Evolutionary conservation across 2,329 filamentous ascomycete species (phyloP), one percentile per base, ranked within the genome.

Genomic region (Diaporthe ampelina): DNA sequence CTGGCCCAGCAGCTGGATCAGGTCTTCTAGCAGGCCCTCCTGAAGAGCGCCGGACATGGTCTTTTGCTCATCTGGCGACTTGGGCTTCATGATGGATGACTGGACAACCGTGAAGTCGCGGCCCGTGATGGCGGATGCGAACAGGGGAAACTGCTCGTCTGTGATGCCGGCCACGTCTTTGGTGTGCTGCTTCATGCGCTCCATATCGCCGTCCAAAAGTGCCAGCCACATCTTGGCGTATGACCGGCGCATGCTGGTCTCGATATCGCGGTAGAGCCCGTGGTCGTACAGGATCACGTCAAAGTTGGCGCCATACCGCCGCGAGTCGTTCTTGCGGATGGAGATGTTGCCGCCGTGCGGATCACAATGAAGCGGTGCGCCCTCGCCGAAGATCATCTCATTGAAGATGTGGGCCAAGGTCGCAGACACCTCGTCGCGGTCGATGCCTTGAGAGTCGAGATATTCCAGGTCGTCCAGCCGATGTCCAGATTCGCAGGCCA

Each of bases 201-300:
- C 84, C 84, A 98, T 93, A 80, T 99, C 94, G 0, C 94, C 93
- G 78, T 98, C 94, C 70, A 99, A 93, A 32, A 99, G 94, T 7
- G 97, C 95, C 15, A 99, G 91, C 97, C 97, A 99, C 82, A 99
- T 93, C 83, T 98, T 97, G 70, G 97, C 97, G 80, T 99, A 99
- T 24, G 93, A 94, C 32, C 95, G 91, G 70, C 95, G 92, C 37
- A 98, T 85, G 1, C 91, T 85, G 73, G 91, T 86, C 0, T 95
- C 94, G 70, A 98, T 98, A 78, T 97, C 94, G 74, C 97, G 94
- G 84, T 99, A 99, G 3, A 99, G 88, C 3, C 97, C 97, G 82
- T 99, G 97, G 81, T 99, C 97, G 85, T 99, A 99, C 4, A 99
- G 89, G 73, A 99, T 93, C 71, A 99, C 90, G 81, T 99, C 97